Conservation (phyloP, 2,329 filamentous ascomycete genomes). For the Aspergillus sp. region DNA sequence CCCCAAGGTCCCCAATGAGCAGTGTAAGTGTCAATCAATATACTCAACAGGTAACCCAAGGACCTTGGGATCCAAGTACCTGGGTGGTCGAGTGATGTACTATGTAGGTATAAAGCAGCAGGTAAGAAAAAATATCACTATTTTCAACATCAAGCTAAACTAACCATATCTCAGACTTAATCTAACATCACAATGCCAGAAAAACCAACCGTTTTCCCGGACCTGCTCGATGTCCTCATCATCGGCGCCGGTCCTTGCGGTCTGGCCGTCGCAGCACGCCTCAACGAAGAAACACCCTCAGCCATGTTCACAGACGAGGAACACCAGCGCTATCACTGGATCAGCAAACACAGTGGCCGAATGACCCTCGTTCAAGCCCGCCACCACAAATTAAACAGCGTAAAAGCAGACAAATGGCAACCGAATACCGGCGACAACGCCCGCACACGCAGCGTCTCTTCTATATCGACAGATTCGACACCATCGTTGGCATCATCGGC, state of each 20-base stretch:
- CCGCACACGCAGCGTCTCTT: too few relatives aligned
- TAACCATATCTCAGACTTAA: not conserved
- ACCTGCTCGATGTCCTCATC: conserved; percentile 59
- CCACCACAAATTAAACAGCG: conserved; percentile 20
- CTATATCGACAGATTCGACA: too few relatives aligned
- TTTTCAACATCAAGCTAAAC: not conserved
- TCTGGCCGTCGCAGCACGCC: conserved; percentile 66
- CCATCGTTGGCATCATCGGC: not conserved
- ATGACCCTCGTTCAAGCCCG: conserved; percentile 44
- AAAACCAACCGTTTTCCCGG: conserved; percentile 2
- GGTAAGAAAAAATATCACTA: not conserved
- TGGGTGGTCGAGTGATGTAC: conserved; percentile 12
- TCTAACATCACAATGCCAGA: not conserved
- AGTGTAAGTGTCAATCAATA: conserved; percentile 3
- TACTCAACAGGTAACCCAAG: conserved; percentile 7
- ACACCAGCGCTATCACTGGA: conserved; percentile 76
- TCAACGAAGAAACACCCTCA: conserved; percentile 68
- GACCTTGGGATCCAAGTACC: conserved; percentile 32
- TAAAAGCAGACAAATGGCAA: conserved; percentile 24
- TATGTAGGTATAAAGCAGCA: not conserved
- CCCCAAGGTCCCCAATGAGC: conserved; percentile 23
- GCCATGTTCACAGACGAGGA: conserved; percentile 81
- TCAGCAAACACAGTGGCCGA: conserved; percentile 59
- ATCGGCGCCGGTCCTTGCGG: conserved; percentile 72
- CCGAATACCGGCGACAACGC: not conserved